Base-by-base conservation (phyloP, 805 yeast species). In the Schizosaccharomyces cryophilus region DNA sequence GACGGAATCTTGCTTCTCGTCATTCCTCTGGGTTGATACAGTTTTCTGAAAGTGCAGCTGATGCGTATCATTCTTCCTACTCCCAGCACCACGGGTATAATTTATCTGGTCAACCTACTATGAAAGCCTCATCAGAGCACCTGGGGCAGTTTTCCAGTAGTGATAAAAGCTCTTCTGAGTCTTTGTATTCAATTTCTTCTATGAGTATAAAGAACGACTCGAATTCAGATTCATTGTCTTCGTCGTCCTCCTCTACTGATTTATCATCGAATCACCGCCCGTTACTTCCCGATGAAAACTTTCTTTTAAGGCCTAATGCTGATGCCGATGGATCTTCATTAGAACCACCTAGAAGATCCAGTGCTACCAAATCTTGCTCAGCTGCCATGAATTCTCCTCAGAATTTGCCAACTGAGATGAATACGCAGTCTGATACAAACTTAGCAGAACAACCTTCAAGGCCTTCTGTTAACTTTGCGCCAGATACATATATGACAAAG, bases 211-310 rank as follows among this genome's bases (percentile, higher is more conserved):
- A 62, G 67, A 79, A 63, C 66, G 73, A 35, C 67, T 76, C 59
- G 64, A 70, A 63, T 64, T 73, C 5, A 67, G 78, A 69, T 17
- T 83, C 90, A 9, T 76, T 87, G 65, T 80, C 82, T 21, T 82
- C 89, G 54, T 40, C 54, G 42, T 30, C 61, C 63, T 30, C 61
- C 63, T 26, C 61, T 61, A 60, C 45, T 51, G 51, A 45, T 45
- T 7, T 45, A 11, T 45, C 51, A 3, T n/a, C 26, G 9, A 45
- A 24, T 13, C 24, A 45, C 24, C 26, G 9, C 21, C 21, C 21
- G 9, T n/a, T 45, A 17, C 24, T 24, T n/a, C 21, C 26, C 9
- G 51, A 45, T 24, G 26, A 45, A 7, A n/a, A 7, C 7, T 45
- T 35, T 35, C 38, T 35, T 35, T 11, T 45, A 24, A 19, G 26